These are phyloP conservation scores for Lepidopterella palustris DNA, from an alignment of 495 filamentous ascomycete genomes.

Conservation along the genomic window DNA sequence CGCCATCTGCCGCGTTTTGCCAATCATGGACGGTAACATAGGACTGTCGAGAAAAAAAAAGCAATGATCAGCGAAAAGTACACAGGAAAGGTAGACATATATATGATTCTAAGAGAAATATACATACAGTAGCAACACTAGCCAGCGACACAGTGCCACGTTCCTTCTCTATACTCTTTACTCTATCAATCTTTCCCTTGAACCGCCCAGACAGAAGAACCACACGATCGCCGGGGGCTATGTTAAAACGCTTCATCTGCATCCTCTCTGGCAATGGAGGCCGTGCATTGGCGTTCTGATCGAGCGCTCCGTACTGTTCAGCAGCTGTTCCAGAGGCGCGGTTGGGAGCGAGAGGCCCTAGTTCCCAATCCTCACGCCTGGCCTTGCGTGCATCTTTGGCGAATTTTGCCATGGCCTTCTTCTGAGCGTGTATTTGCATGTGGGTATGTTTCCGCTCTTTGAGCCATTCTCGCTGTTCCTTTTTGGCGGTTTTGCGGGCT, in stretches of 20 bases:
- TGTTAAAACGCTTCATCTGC: conserved; percentile 53
- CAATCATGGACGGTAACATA: conserved; percentile 53
- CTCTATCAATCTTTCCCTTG: conserved; percentile 70
- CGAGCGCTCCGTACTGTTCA: conserved; percentile 47
- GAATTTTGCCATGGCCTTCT: conserved; percentile 6
- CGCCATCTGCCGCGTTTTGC: conserved; percentile 40
- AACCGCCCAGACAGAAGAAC: conserved; percentile 69
- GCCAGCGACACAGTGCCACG: conserved; percentile 55
- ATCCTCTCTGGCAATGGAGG: conserved; percentile 37
- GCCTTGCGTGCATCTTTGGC: conserved; percentile 33
- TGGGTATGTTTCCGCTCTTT: background rate
- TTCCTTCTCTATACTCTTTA: conserved; percentile 51
- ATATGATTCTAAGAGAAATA: conserved; percentile 2
- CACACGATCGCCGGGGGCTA: conserved; percentile 67
- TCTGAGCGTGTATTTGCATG: conserved; percentile 18
- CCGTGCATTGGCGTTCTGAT: conserved; percentile 27
- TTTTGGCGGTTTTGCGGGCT: conserved; percentile 41
- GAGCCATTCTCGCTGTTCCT: conserved; percentile 14
- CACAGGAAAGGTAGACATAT: too few species aligned
- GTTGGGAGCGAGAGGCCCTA: conserved; percentile 69
- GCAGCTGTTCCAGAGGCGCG: conserved; percentile 53
- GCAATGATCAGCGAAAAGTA: too few species aligned
- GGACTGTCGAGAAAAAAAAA: conserved; percentile 37
- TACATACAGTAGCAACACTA: conserved; percentile 61
- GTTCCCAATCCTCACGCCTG: conserved; percentile 62